Base-by-base conservation (phyloP, 257 asterid species). In the Solanum bukasovii region DNA sequence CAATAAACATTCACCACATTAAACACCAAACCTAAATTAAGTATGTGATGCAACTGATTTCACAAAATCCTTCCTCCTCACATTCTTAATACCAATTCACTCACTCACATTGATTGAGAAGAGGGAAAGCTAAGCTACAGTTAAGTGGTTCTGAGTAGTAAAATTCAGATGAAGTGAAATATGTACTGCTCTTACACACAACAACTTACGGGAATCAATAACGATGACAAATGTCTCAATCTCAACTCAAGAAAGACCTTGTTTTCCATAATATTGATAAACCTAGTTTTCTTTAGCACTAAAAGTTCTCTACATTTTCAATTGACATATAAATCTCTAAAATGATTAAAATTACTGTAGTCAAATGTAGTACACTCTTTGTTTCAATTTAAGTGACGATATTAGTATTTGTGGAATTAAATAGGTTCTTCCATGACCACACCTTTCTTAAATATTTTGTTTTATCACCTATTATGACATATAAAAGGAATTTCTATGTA, bases 1-100 rank as follows among this genome's bases (percentile, higher is more conserved):
- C 65, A 42, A 38, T 88, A 90, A 87, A 89, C 78, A 87, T 87
- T 85, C 74, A 87, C 89, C 91, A 79, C 91, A 67, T 86, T 84
- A 84, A 49, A 89, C 13, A 79, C 87, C 70, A 90, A 42, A 79
- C 25, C 65, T 44, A 42, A 6, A 77, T 40, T 77, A 79, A 44
- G 67, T 79, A 79, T 44, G 40, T 44, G 85, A 79, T 16, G 67
- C 37, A 44, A 44, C 85, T 44, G 29, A 1, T 27, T 40, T 44
- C 84, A 34, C 63, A 42, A 42, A 42, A 78, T 78, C 63, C 67
- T 79, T 42, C 63, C 65, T 42, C 33, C 4, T 25, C 65, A 16
- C 85, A 8, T 44, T 73, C 81, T 34, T 73, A n/a, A 8, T 73
- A 33, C 23, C 38, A 14, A 44, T 27, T 16, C 40, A 78, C 37